Percentiles rank a stretch among this genome's conserved stretches.
phyloP scores from a whole-genome alignment of 2,329 filamentous ascomycete species.

The Fusarium tuaranense region DNA sequence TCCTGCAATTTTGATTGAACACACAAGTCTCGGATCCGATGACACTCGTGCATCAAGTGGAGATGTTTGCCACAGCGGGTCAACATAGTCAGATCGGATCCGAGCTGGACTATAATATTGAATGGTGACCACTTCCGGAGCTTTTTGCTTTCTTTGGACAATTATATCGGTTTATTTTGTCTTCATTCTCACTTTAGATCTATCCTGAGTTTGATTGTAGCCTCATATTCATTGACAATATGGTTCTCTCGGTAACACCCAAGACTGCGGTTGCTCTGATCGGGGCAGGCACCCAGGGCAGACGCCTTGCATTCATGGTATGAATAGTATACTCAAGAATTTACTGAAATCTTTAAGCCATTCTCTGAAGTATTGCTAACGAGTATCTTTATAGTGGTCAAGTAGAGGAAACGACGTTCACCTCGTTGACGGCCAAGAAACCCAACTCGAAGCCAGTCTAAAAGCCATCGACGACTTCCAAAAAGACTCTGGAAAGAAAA shows the following conservation, averaged over 20 bases:
- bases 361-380: not conserved
- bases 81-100: constrained; percentile 17
- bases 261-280: constrained; percentile 41
- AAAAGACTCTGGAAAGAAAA: not conserved
- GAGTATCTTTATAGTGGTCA: constrained; percentile 42
- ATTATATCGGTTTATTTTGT: not conserved
- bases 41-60: not conserved
- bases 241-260: constrained; percentile 25
- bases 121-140: not conserved
- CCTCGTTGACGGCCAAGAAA: constrained; percentile 42
- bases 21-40: constrained; percentile 24
- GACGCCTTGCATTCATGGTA: constrained; percentile 49
- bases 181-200: not conserved
- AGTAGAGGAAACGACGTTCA: constrained; percentile 46
- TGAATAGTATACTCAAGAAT: not conserved
- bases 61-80: constrained; percentile 22
- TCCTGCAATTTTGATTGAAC: not conserved
- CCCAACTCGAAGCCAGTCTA: constrained; percentile 43
- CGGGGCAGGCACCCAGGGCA: constrained; percentile 47
- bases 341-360: not conserved
- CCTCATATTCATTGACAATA: not conserved
- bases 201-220: not conserved
- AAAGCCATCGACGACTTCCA: constrained; percentile 43
- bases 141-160: not conserved
- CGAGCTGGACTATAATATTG: constrained; percentile 11